Evolutionary conservation across 805 yeast genomes (phyloP).

Genomic region (Metschnikowia cerradonensis): DNA sequence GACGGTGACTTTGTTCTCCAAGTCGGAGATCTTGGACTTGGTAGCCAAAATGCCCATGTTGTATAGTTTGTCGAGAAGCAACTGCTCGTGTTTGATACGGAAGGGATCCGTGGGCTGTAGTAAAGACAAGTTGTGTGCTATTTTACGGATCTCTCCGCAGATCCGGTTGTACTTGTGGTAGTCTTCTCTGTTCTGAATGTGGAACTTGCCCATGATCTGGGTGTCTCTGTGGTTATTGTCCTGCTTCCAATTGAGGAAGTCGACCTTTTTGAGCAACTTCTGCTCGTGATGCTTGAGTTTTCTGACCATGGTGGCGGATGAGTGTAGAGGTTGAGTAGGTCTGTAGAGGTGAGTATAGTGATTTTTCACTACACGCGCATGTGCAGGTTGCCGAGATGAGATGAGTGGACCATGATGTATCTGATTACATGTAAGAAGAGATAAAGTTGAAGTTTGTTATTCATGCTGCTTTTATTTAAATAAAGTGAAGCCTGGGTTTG

Average conservation of each 20-base stretch:
- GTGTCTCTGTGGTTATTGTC: conserved; percentile 93
- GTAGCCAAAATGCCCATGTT: conserved; percentile 85
- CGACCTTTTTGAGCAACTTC: conserved; percentile 90
- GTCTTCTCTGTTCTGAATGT: conserved; percentile 91
- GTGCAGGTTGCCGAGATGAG: conserved; percentile 5
- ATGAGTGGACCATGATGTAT: not conserved
- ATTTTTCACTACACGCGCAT: conserved; percentile 1
- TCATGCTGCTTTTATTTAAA: no score
- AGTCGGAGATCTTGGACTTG: conserved; percentile 84
- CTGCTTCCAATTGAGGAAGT: conserved; percentile 95
- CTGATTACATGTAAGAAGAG: not conserved
- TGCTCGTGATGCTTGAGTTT: conserved; percentile 92
- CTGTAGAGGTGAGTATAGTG: not conserved
- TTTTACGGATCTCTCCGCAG: conserved; percentile 85
- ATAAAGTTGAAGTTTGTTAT: not conserved
- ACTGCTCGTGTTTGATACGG: conserved; percentile 83
- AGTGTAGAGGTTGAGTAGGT: not conserved
- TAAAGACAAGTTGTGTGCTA: conserved; percentile 81
- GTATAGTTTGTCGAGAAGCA: conserved; percentile 80
- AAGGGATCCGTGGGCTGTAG: conserved; percentile 85
- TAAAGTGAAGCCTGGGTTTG: no score
- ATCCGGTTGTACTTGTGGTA: conserved; percentile 90
- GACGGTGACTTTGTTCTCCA: conserved; percentile 89
- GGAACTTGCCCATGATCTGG: conserved; percentile 94
- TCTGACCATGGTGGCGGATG: conserved; percentile 46